Evolutionary conservation across 495 filamentous ascomycete species (phyloP).

Genomic region (Penicillium fimorum): DNA sequence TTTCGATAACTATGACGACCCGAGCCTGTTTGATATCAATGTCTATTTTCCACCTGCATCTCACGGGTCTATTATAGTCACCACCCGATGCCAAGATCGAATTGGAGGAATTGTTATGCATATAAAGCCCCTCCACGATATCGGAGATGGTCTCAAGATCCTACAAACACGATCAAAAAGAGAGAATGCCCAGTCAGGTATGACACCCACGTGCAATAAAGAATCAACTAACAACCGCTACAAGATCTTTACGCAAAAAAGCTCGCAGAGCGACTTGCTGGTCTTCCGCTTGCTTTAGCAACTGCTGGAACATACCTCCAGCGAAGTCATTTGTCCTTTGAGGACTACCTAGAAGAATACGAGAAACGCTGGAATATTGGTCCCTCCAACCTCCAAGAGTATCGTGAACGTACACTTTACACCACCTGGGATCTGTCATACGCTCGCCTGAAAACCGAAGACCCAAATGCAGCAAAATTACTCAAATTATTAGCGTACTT

Average conservation of each 20-base stretch:
- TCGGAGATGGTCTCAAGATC: conserved; percentile 6
- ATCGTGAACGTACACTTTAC: conserved; percentile 5
- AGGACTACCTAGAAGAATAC: conserved; percentile 11
- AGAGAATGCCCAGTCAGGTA: conserved; percentile 8
- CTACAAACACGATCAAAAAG: conserved; percentile 9
- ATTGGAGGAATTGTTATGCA: conserved; percentile 1
- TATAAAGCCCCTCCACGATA: conserved; percentile 5
- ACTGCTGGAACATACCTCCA: conserved; percentile 14
- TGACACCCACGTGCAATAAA: neutral
- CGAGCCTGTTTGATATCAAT: conserved; percentile 3
- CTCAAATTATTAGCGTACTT: conserved; percentile 16
- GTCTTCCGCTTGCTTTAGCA: conserved; percentile 15
- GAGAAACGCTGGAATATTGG: conserved; percentile 11
- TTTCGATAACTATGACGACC: conserved; percentile 19
- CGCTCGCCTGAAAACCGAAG: conserved; percentile 3
- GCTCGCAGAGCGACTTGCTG: conserved; percentile 5
- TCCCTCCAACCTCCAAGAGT: neutral
- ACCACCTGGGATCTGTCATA: conserved; percentile 15
- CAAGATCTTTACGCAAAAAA: conserved; percentile 10
- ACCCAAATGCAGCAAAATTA: conserved; percentile 12
- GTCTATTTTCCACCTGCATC: conserved; percentile 7
- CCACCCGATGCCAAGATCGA: neutral
- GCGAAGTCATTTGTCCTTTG: neutral
- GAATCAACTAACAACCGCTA: neutral
- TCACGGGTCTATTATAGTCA: conserved; percentile 13